Base-by-base conservation (phyloP, 306 rosid species). In the Vigna hirtella region DNA sequence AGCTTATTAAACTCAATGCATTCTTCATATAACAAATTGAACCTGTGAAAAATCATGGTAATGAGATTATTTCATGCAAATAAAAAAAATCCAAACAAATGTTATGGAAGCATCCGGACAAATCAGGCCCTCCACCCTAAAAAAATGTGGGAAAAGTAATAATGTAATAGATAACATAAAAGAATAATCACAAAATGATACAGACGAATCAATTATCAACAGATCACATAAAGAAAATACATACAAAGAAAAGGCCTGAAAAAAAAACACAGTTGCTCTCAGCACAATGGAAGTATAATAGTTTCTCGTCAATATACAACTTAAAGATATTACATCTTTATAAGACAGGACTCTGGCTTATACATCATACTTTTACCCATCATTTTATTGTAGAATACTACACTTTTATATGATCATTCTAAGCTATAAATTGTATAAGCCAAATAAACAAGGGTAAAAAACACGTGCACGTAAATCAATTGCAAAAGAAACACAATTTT, bases 21-120 rank as follows among this genome's bases (percentile, higher is more conserved):
- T 83, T 93, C 97, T 84, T 95, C 98, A 79, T 89, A 85, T 65
- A 90, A 79, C 85, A 95, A 81, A 38, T 84, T 92, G 91, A 91
- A 95, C 84, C 98, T 95, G 58, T 66, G 59, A 77, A 70, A 79
- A 38, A 72, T n/a, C 28, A 66, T 48, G 75, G 56, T 38, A 71
- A 40, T 38, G 59, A 55, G 15, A 63, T 72, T 71, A 78, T 24
- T 56, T 55, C 9, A 12, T 36, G 36, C 30, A 15, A 43, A 66
- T 20, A 72, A 79, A 76, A 74, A 71, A 50, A 73, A 12, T 55
- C 30, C 42, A 55, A 7, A 70, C 47, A 16, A 9, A 73, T 43
- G 65, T 30, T 38, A 30, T 0, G 15, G 71, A 70, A 64, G 67
- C 70, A 61, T 57, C 48, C 51, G 61, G 67, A 59, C 63, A 64